Conservation (phyloP, 495 filamentous ascomycete species). For the Umbilicaria muhlenbergii region DNA sequence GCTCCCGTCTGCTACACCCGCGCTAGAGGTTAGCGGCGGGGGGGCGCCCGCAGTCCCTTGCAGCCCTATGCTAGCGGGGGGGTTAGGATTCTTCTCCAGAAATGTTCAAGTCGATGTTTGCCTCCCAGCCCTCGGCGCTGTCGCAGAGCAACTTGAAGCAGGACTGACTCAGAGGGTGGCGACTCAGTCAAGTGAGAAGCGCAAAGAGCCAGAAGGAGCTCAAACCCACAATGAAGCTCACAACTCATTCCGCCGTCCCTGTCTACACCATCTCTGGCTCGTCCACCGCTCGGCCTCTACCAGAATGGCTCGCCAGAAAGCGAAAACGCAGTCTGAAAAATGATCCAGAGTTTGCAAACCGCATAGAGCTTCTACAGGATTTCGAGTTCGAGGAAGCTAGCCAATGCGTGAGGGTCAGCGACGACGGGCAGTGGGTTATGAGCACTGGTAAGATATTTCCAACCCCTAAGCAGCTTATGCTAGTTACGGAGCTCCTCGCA, state of each 20-base stretch:
- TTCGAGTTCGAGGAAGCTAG: constrained; percentile 99
- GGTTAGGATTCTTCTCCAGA: too few species aligned
- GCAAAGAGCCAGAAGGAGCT: background rate
- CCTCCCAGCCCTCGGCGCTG: too few species aligned
- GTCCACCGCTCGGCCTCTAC: constrained; percentile 75
- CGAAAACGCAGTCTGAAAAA: constrained; percentile 87
- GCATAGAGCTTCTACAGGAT: constrained; percentile 90
- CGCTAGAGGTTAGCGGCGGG: too few species aligned
- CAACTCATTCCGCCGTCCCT: constrained; percentile 72
- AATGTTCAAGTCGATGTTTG: too few species aligned
- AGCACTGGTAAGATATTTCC: constrained; percentile 52
- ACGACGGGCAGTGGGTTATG: constrained; percentile 98
- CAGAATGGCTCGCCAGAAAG: constrained; percentile 86
- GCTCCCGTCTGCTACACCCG: too few species aligned
- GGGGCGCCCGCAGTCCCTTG: too few species aligned
- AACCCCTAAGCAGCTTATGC: background rate
- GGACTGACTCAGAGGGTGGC: too few species aligned
- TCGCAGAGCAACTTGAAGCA: too few species aligned
- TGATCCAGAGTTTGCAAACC: constrained; percentile 81
- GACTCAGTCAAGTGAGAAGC: too few species aligned
- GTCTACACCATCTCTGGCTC: constrained; percentile 95
- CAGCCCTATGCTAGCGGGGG: too few species aligned
- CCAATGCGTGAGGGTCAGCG: constrained; percentile 74
- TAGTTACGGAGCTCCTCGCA: background rate
- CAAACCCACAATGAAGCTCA: constrained; percentile 57